phyloP scores from a whole-genome alignment of 148 eudicot species.

The Rhododendron henanense region DNA sequence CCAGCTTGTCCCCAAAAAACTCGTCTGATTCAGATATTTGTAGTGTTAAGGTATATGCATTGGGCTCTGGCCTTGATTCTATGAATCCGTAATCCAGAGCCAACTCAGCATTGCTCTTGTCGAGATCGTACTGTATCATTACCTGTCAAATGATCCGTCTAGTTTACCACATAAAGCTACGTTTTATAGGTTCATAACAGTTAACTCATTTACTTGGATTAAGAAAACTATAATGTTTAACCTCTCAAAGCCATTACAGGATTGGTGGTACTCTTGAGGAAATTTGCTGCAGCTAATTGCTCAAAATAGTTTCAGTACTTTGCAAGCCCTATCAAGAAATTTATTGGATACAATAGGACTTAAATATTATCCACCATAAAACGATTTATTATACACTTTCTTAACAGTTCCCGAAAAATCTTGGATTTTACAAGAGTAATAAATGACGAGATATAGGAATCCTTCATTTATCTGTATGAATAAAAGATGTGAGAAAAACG shows the following conservation, averaged over 20 bases:
- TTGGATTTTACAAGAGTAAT: background rate
- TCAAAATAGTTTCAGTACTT: background rate
- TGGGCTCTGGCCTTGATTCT: constrained; percentile 60
- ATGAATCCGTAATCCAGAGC: constrained; percentile 93
- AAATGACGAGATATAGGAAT: background rate
- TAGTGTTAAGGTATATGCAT: constrained; percentile 71
- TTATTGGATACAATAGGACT: background rate
- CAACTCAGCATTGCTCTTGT: constrained; percentile 87
- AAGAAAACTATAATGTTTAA: background rate
- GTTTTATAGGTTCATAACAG: background rate
- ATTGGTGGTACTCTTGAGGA: background rate
- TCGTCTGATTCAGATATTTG: constrained; percentile 82
- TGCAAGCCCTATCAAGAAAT: background rate
- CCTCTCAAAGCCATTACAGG: background rate
- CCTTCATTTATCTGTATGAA: background rate
- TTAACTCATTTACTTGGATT: background rate
- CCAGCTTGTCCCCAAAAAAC: constrained; percentile 83
- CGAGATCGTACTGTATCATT: constrained; percentile 75
- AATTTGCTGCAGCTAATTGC: background rate
- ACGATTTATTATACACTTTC: background rate
- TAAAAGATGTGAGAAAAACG: background rate
- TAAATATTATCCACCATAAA: background rate
- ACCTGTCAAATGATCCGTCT: constrained; percentile 36
- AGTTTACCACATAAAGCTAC: background rate
- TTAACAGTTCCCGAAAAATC: background rate